Percentiles rank a stretch among this genome's conserved stretches.
phyloP scores from a whole-genome alignment of 345 rosid genomes.

The Moricandia arvensis region DNA sequence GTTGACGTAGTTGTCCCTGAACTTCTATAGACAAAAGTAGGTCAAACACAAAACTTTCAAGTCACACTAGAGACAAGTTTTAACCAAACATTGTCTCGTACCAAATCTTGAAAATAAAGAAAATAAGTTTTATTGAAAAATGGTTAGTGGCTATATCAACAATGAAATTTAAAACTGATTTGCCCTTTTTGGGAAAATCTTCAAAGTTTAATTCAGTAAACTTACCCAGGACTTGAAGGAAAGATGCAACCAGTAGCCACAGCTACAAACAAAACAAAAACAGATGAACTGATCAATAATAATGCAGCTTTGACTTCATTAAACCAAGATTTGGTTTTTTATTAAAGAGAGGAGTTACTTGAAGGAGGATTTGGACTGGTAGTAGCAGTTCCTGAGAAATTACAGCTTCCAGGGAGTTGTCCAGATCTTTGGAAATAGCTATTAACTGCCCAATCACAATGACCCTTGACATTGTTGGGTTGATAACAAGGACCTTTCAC shows the following conservation, averaged over 20 bases:
- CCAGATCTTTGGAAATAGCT: slow-evolving; percentile 56
- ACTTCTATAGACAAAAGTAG: too few relatives aligned
- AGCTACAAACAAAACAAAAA: slow-evolving; percentile 39
- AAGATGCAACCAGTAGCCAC: slow-evolving; percentile 47
- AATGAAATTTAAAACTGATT: too few relatives aligned
- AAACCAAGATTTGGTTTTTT: background rate
- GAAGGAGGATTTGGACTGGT: slow-evolving; percentile 41
- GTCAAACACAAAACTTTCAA: too few relatives aligned
- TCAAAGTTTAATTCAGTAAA: too few relatives aligned
- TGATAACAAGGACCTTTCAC: slow-evolving; percentile 72
- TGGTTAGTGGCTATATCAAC: too few relatives aligned
- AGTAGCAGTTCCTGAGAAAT: slow-evolving; percentile 67
- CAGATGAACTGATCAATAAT: background rate
- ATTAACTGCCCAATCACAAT: slow-evolving; percentile 88
- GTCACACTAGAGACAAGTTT: too few relatives aligned
- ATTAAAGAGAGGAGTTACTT: slow-evolving; percentile 30
- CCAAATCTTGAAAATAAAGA: too few relatives aligned
- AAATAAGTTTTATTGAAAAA: too few relatives aligned
- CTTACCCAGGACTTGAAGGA: slow-evolving; percentile 43
- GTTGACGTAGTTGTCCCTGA: background rate
- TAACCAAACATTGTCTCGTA: too few relatives aligned
- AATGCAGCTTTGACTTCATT: too few relatives aligned
- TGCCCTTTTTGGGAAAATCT: too few relatives aligned
- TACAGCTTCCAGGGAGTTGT: slow-evolving; percentile 49
- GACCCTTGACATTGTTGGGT: slow-evolving; percentile 67